Conservation (phyloP, 306 rosid genomes). For the Canavalia ensiformis region DNA sequence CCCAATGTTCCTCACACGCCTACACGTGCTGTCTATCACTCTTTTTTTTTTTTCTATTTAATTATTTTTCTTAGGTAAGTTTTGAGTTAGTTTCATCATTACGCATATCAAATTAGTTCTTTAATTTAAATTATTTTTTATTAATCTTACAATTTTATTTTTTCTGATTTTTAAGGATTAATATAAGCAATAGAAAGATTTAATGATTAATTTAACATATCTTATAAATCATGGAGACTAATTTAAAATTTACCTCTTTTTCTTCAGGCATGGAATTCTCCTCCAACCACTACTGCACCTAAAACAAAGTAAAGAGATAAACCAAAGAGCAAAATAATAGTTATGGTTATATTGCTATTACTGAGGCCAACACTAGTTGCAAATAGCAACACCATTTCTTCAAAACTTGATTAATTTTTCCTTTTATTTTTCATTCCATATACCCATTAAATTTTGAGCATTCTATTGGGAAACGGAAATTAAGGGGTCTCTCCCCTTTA, state of each 20-base stretch:
- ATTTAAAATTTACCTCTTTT: no score
- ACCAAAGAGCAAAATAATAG: constrained; percentile 42
- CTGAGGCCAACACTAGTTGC: constrained; percentile 49
- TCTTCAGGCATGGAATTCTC: constrained; percentile 94
- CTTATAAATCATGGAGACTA: no score
- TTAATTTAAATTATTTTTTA: no score
- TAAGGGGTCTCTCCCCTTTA: constrained; percentile 49
- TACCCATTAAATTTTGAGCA: constrained; percentile 33
- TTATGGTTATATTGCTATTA: constrained; percentile 45
- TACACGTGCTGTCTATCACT: constrained; percentile 81
- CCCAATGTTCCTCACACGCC: constrained; percentile 55
- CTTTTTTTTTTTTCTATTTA: constrained; percentile 53
- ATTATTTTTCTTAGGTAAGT: constrained; percentile 41
- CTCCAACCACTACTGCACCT: constrained; percentile 68
- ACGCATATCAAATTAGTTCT: no score
- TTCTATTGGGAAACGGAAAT: constrained; percentile 53
- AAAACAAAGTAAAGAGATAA: constrained; percentile 39
- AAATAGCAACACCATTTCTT: constrained; percentile 45
- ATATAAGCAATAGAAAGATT: no score
- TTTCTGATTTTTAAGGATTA: no score
- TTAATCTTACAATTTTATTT: no score
- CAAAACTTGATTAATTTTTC: constrained; percentile 44
- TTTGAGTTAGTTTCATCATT: no score
- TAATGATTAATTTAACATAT: no score
- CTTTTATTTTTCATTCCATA: no score